Conservation (phyloP, 2,329 filamentous ascomycete species). For the Fusarium xylarioides region DNA sequence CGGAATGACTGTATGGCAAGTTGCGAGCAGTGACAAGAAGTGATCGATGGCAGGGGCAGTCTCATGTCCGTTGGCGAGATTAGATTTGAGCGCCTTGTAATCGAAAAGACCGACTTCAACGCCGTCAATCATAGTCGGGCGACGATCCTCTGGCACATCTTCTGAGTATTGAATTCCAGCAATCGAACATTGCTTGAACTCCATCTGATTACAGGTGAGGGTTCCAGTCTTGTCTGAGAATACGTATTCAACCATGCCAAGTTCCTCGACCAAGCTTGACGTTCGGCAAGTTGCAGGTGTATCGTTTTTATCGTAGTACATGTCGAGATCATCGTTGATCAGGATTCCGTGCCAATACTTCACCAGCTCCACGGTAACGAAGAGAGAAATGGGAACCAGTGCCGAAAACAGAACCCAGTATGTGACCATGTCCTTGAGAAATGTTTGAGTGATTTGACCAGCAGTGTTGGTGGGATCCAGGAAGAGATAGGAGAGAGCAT, state of each 20-base stretch:
- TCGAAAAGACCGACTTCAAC: slow-evolving; percentile 83
- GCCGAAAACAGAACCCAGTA: slow-evolving; percentile 99
- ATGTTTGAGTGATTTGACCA: slow-evolving; percentile 72
- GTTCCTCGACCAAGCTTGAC: slow-evolving; percentile 93
- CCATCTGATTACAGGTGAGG: slow-evolving; percentile 98
- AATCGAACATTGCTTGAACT: slow-evolving; percentile 95
- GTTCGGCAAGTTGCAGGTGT: slow-evolving; percentile 96
- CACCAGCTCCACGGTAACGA: slow-evolving; percentile 96
- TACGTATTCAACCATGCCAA: slow-evolving; percentile 98
- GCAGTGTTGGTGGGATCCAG: slow-evolving; percentile 68
- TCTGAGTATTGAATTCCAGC: slow-evolving; percentile 93
- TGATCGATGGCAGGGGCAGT: slow-evolving; percentile 71
- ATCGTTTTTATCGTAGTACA: slow-evolving; percentile 95
- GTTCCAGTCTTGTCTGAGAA: slow-evolving; percentile 99
- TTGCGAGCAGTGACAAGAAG: slow-evolving; percentile 86
- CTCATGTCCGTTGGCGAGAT: slow-evolving; percentile 66
- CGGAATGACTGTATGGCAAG: slow-evolving; percentile 97
- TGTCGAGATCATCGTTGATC: slow-evolving; percentile 97
- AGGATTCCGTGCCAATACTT: slow-evolving; percentile 98
- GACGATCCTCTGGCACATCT: slow-evolving; percentile 88
- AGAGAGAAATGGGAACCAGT: slow-evolving; percentile 94
- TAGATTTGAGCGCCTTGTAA: slow-evolving; percentile 78
- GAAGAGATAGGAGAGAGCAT: slow-evolving; percentile 76
- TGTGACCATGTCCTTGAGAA: slow-evolving; percentile 94
- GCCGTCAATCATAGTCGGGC: slow-evolving; percentile 80